These are phyloP conservation scores for Cladochytrium replicatum DNA, from an alignment of 192 early-diverging fungal species.

Conservation along the genomic window DNA sequence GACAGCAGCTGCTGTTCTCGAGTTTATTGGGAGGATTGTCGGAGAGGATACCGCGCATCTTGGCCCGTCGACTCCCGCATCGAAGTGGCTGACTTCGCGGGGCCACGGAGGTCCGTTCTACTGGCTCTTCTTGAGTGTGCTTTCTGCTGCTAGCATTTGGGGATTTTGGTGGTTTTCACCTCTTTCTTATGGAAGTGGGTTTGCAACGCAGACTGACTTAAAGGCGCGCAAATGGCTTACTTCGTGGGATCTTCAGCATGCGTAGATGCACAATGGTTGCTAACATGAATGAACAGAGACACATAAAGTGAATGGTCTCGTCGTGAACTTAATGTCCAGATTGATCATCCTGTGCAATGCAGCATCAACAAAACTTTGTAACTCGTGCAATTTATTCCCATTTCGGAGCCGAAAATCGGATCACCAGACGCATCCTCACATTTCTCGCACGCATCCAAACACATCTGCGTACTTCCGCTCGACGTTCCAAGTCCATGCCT, in stretches of 20 bases:
- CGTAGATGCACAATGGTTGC: conserved; percentile 14
- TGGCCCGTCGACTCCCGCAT: conserved; percentile 29
- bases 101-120: conserved; percentile 20
- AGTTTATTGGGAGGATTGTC: conserved; percentile 47
- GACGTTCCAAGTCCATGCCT: conserved; percentile 36
- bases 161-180: conserved; percentile 77
- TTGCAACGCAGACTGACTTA: conserved; percentile 47
- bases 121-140: conserved; percentile 28
- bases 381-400: too few species aligned
- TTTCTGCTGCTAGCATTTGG: conserved; percentile 36
- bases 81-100: conserved; percentile 16
- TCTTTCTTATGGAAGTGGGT: conserved; percentile 72
- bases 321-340: too few species aligned
- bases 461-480: conserved; percentile 2
- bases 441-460: too few species aligned
- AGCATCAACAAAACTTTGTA: too few species aligned
- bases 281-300: too few species aligned
- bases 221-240: conserved; percentile 55
- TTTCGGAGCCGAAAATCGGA: too few species aligned
- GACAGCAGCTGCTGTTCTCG: conserved; percentile 59
- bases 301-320: too few species aligned
- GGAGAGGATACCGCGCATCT: conserved; percentile 43
- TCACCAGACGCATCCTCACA: too few species aligned
- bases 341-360: too few species aligned
- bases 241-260: conserved; percentile 82